Conservation (phyloP, 2,329 filamentous ascomycete genomes). For the Fusarium fujikuroi region DNA sequence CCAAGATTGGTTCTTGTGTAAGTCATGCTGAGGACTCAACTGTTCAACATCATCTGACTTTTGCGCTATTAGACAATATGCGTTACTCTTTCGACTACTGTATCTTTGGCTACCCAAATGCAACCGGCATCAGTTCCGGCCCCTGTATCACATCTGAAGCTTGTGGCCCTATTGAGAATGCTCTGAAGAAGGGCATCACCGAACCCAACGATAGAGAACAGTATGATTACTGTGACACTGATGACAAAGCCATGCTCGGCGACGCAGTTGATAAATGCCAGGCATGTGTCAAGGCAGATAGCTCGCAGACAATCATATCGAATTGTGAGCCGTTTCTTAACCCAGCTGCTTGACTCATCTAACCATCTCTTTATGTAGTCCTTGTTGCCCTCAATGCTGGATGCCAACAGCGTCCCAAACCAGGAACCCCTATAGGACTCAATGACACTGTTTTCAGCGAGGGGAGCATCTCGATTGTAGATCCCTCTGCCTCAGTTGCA, state of each 20-base stretch:
- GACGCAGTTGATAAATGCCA: constrained; percentile 54
- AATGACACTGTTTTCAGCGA: constrained; percentile 59
- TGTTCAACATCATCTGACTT: not conserved
- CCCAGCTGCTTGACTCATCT: not conserved
- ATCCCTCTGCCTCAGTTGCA: constrained; percentile 45
- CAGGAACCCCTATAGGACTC: constrained; percentile 52
- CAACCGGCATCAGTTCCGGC: constrained; percentile 54
- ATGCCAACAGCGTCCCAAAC: constrained; percentile 59
- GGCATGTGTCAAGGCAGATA: constrained; percentile 57
- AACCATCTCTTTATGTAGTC: constrained; percentile 47
- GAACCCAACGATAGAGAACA: constrained; percentile 48
- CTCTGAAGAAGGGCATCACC: constrained; percentile 55
- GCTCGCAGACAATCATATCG: constrained; percentile 56
- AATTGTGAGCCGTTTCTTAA: constrained; percentile 56
- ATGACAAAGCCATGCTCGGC: constrained; percentile 50
- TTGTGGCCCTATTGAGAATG: constrained; percentile 57
- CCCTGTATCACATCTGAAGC: constrained; percentile 64
- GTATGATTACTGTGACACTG: constrained; percentile 60
- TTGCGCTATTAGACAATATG: constrained; percentile 59
- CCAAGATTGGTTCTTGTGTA: constrained; percentile 67
- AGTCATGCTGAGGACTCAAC: constrained; percentile 40
- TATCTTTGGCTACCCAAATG: constrained; percentile 63
- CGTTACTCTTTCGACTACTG: constrained; percentile 64
- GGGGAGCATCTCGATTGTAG: constrained; percentile 46
- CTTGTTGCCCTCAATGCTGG: constrained; percentile 63